A percentile compares a stretch with the other conserved stretches of the same genome.
Evolutionary conservation across 331 rosid species (phyloP).

Genomic region (Quercus phellos): DNA sequence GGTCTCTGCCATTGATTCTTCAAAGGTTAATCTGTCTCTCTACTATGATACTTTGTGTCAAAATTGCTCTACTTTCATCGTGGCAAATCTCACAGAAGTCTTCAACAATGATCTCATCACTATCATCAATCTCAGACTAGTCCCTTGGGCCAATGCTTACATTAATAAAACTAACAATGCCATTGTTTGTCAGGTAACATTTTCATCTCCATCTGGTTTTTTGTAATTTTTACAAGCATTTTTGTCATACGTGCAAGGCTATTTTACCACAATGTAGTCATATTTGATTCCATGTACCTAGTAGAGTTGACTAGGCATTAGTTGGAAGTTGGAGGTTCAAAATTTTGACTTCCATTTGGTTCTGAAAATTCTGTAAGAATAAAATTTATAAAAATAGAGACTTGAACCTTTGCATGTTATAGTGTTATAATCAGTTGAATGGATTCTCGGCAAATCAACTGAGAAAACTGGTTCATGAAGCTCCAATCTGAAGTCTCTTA

Average conservation of each 20-base stretch:
- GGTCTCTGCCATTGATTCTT: not conserved
- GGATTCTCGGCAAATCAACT: conserved; percentile 3
- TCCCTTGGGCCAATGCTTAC: conserved; percentile 44
- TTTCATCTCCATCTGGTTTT: not conserved
- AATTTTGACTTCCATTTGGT: not conserved
- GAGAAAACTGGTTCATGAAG: not conserved
- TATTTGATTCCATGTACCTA: not conserved
- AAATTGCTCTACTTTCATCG: conserved; percentile 40
- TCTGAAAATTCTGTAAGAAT: not conserved
- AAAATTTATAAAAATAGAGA: not conserved
- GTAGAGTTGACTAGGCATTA: not conserved
- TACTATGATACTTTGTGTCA: conserved; percentile 44
- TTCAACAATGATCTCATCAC: conserved; percentile 40
- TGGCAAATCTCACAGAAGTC: conserved; percentile 31
- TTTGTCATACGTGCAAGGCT: too few species aligned
- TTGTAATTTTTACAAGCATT: not conserved
- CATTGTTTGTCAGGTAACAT: conserved; percentile 45
- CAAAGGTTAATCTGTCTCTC: conserved; percentile 53
- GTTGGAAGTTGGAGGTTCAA: not conserved
- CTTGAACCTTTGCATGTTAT: not conserved
- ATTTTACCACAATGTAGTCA: too few species aligned
- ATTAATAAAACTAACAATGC: conserved; percentile 22
- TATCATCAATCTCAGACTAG: conserved; percentile 50
- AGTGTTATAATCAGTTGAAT: not conserved
- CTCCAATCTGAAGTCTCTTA: not conserved